These are phyloP conservation scores for Populus nigra DNA, from an alignment of 345 rosid species.

Conservation along the genomic window DNA sequence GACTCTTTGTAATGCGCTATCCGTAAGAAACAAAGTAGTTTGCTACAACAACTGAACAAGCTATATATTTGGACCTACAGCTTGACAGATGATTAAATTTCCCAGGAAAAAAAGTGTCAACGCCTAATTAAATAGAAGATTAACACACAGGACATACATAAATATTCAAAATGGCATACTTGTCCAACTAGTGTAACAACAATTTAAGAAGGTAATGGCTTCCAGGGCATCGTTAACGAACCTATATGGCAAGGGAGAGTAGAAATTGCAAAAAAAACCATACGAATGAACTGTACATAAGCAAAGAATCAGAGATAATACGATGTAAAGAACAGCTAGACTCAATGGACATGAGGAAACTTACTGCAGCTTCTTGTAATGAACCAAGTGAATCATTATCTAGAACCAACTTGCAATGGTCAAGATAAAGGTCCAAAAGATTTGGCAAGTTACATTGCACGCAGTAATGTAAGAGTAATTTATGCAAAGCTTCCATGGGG, in stretches of 20 bases:
- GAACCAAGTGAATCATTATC: conserved; percentile 53
- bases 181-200: neutral
- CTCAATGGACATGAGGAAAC: conserved; percentile 40
- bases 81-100: neutral
- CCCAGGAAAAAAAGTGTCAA: neutral
- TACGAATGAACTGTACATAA: neutral
- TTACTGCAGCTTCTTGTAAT: conserved; percentile 79
- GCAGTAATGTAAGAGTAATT: conserved; percentile 59
- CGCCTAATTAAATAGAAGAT: neutral
- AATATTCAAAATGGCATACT: neutral
- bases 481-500: conserved; percentile 61
- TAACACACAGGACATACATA: neutral
- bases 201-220: neutral
- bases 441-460: conserved; percentile 71
- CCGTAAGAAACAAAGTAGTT: neutral
- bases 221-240: neutral
- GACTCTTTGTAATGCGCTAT: neutral
- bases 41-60: neutral
- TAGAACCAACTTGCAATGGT: conserved; percentile 60
- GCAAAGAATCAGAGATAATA: conserved; percentile 5
- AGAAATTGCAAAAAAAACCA: neutral
- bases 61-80: neutral
- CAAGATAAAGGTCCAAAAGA: conserved; percentile 87
- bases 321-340: conserved; percentile 20
- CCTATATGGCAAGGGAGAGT: neutral